Conservation (phyloP, 176 grass and related monocot genomes). For the Rhynchospora breviuscula region DNA sequence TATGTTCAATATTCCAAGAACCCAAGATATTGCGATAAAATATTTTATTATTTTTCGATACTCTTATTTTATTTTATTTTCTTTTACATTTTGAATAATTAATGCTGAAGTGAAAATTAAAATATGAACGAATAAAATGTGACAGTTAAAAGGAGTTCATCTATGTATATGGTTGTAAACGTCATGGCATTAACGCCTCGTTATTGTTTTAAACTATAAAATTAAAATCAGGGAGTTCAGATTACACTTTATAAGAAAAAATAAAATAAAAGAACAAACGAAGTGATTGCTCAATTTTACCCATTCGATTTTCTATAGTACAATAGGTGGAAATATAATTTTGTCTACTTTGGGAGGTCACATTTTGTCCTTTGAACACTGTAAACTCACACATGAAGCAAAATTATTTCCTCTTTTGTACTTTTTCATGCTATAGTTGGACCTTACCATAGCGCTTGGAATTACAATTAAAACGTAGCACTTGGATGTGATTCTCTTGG, state of each 20-base stretch:
- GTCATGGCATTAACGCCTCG: neutral
- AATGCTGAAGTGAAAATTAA: too few relatives aligned
- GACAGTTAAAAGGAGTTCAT: too few relatives aligned
- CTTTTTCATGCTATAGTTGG: neutral
- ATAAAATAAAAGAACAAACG: neutral
- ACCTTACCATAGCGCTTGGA: neutral
- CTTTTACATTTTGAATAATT: too few relatives aligned
- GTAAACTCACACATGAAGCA: slow-evolving; percentile 20
- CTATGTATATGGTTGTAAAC: too few relatives aligned
- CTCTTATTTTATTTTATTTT: too few relatives aligned
- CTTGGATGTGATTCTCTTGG: too few relatives aligned
- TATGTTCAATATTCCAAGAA: too few relatives aligned
- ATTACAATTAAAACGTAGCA: too few relatives aligned
- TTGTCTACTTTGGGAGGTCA: slow-evolving; percentile 13
- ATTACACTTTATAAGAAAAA: neutral
- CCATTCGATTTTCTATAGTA: neutral
- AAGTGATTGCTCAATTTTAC: neutral
- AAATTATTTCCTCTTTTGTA: neutral
- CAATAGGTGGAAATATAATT: slow-evolving; percentile 1
- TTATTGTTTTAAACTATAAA: neutral
- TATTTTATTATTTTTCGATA: too few relatives aligned
- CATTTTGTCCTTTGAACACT: slow-evolving; percentile 23
- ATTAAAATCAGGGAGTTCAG: neutral
- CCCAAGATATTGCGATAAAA: too few relatives aligned
- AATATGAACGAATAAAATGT: too few relatives aligned